Evolutionary conservation across 208 protist species (phyloP).

Genomic region (Wallacemonas rigidus): DNA sequence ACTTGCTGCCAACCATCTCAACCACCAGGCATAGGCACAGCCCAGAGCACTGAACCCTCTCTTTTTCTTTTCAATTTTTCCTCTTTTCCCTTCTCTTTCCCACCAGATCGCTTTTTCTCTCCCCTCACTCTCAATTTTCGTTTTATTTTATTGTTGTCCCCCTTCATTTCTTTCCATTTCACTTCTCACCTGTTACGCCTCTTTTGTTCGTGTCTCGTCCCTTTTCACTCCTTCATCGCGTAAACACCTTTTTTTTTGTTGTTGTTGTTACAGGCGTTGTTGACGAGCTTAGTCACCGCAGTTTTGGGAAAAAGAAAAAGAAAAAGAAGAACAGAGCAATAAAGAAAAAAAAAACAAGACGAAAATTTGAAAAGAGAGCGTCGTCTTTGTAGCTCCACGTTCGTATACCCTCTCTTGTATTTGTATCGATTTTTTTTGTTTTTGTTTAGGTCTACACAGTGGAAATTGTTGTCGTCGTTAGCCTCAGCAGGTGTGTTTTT

Average conservation of each 20-base stretch:
- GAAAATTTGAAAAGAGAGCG: too few relatives aligned
- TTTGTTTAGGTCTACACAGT: conserved; percentile 1
- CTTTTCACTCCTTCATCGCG: too few relatives aligned
- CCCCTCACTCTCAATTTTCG: not conserved
- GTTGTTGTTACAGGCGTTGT: too few relatives aligned
- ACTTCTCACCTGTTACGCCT: too few relatives aligned
- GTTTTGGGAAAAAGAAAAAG: too few relatives aligned
- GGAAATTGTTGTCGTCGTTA: not conserved
- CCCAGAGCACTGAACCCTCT: not conserved
- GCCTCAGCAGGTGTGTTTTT: not conserved
- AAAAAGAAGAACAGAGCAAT: too few relatives aligned
- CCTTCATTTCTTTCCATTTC: conserved; percentile 6
- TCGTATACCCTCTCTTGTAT: conserved; percentile 14
- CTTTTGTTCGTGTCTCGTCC: too few relatives aligned
- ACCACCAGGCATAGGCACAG: not conserved
- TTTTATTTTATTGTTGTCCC: not conserved
- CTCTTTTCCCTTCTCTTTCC: not conserved
- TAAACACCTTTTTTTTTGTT: too few relatives aligned
- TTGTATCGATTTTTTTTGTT: conserved; percentile 26
- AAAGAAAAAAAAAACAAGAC: too few relatives aligned
- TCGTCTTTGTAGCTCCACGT: too few relatives aligned
- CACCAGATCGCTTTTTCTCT: not conserved
- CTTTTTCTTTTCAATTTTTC: not conserved
- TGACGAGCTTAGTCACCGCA: too few relatives aligned
- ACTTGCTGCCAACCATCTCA: too few relatives aligned